Evolutionary conservation across 805 yeast genomes (phyloP).

Genomic region (Barnettozyma sucrosica): DNA sequence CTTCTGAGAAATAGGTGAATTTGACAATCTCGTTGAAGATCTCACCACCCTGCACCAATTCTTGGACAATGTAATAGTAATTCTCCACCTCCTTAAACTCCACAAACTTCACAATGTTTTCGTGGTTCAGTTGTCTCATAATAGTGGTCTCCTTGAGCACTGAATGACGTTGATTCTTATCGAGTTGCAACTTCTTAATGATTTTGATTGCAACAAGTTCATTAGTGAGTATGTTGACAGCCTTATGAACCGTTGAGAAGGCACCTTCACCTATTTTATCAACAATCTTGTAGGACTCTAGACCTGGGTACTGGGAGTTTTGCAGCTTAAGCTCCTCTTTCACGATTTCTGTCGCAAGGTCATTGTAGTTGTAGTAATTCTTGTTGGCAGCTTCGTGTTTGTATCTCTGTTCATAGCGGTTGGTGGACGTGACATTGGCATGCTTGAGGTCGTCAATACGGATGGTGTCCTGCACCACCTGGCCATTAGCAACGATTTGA

Average conservation of each 20-base stretch:
- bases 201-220: constrained; percentile 66
- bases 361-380: constrained; percentile 22
- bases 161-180: constrained; percentile 36
- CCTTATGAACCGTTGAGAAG: constrained; percentile 78
- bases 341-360: constrained; percentile 24
- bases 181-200: constrained; percentile 46
- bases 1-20: constrained; percentile 50
- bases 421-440: neutral
- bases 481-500: neutral
- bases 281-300: constrained; percentile 28
- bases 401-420: neutral
- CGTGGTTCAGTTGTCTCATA: constrained; percentile 48
- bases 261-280: constrained; percentile 78
- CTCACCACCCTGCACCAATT: constrained; percentile 69
- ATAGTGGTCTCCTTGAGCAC: constrained; percentile 34
- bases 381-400: constrained; percentile 3
- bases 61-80: constrained; percentile 64
- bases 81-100: constrained; percentile 51
- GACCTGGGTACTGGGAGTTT: constrained; percentile 21
- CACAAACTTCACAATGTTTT: constrained; percentile 51
- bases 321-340: constrained; percentile 21
- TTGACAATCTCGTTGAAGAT: constrained; percentile 69
- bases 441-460: constrained; percentile 1
- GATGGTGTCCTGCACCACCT: neutral
- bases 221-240: constrained; percentile 41